phyloP scores from a whole-genome alignment of 2,329 filamentous ascomycete genomes.

The Verticillium zaregamsianum region DNA sequence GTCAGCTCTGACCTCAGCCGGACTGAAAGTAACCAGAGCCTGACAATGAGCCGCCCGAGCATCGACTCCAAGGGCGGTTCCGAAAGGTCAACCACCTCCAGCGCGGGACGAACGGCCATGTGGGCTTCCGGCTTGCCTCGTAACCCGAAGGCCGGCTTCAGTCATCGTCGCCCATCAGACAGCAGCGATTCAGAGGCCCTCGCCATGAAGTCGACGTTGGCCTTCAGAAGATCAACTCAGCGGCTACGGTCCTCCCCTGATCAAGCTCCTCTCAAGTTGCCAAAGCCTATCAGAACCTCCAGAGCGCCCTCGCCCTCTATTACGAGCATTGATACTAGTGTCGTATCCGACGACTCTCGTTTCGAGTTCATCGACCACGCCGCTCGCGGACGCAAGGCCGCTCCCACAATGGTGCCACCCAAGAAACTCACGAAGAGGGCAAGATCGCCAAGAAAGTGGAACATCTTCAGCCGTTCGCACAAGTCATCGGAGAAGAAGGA shows the following conservation, averaged over 20 bases:
- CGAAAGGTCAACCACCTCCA: slow-evolving; percentile 34
- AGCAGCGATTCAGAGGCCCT: slow-evolving; percentile 51
- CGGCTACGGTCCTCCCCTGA: slow-evolving; percentile 42
- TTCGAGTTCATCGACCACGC: slow-evolving; percentile 33
- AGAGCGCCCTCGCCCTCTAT: slow-evolving; percentile 42
- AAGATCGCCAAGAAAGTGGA: slow-evolving; percentile 58
- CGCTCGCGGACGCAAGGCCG: slow-evolving; percentile 23
- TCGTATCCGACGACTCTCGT: slow-evolving; percentile 54
- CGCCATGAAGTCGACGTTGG: slow-evolving; percentile 46
- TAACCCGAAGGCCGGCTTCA: slow-evolving; percentile 15
- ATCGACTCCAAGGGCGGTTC: slow-evolving; percentile 38
- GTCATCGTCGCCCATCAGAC: slow-evolving; percentile 45
- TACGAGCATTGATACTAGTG: slow-evolving; percentile 52
- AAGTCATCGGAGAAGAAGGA: slow-evolving; percentile 35
- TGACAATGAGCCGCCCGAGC: slow-evolving; percentile 34
- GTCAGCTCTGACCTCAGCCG: slow-evolving; percentile 41
- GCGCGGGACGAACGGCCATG: slow-evolving; percentile 38
- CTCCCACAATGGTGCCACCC: slow-evolving; percentile 24
- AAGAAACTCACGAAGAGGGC: slow-evolving; percentile 54
- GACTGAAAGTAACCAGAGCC: slow-evolving; percentile 47
- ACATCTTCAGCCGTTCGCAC: slow-evolving; percentile 56
- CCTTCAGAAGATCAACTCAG: slow-evolving; percentile 51
- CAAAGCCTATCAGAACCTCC: slow-evolving; percentile 48
- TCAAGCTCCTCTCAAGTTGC: slow-evolving; percentile 39
- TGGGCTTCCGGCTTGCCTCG: slow-evolving; percentile 52